A percentile compares a stretch with the other conserved stretches of the same genome.
phyloP scores from a whole-genome alignment of 371 early-diverging fungal species.

The Rhizopus sp. region DNA sequence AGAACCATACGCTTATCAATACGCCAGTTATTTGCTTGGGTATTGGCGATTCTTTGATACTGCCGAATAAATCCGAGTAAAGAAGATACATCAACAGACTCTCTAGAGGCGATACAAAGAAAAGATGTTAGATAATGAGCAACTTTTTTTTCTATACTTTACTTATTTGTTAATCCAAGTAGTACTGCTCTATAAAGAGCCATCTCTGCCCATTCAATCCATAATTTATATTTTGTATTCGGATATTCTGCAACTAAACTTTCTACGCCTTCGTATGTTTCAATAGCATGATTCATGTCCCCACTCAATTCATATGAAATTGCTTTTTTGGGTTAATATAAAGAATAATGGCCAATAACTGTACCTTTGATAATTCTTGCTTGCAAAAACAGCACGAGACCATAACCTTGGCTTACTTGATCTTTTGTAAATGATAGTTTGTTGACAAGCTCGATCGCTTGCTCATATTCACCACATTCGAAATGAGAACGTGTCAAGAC shows the following conservation, averaged over 20 bases:
- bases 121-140: background rate
- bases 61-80: conserved; percentile 54
- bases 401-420: conserved; percentile 51
- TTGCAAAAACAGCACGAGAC: conserved; percentile 50
- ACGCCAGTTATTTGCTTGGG: conserved; percentile 49
- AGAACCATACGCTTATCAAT: conserved; percentile 50
- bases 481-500: conserved; percentile 43
- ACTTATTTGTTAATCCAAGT: conserved; percentile 55
- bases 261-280: conserved; percentile 53
- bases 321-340: conserved; percentile 25
- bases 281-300: conserved; percentile 47
- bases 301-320: conserved; percentile 56
- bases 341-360: background rate
- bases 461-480: conserved; percentile 37
- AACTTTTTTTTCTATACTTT: conserved; percentile 17
- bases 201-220: conserved; percentile 70
- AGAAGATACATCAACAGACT: conserved; percentile 2
- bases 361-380: conserved; percentile 58
- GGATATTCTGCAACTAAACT: conserved; percentile 38
- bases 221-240: conserved; percentile 42
- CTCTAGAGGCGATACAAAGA: conserved; percentile 9
- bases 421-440: conserved; percentile 32
- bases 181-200: conserved; percentile 69
- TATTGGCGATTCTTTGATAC: conserved; percentile 48
- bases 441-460: conserved; percentile 34